Percentiles rank a stretch among this genome's conserved stretches.
phyloP scores from a whole-genome alignment of 2,329 filamentous ascomycete genomes.

The Aureobasidium sp. region DNA sequence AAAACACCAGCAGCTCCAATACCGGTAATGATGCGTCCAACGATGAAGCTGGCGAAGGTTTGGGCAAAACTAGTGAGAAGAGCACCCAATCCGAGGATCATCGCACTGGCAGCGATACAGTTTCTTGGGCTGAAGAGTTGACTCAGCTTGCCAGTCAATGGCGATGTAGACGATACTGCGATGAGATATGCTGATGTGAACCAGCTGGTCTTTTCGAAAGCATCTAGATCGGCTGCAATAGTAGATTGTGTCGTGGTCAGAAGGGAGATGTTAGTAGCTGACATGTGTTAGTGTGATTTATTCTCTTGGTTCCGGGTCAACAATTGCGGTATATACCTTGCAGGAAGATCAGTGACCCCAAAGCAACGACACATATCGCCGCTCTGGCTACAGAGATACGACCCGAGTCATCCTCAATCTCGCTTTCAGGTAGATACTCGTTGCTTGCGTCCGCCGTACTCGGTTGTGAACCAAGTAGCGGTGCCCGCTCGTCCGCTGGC shows the following conservation, averaged over 20 bases:
- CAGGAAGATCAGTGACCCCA: conserved; percentile 28
- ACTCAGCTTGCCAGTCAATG: conserved; percentile 62
- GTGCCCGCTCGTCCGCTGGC: conserved; percentile 18
- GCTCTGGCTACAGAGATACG: conserved; percentile 11
- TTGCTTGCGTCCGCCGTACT: conserved; percentile 18
- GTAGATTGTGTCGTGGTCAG: conserved; percentile 72
- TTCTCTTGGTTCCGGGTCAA: too few relatives aligned
- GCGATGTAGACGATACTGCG: conserved; percentile 50
- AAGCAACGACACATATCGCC: conserved; percentile 16
- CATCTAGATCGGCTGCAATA: conserved; percentile 66
- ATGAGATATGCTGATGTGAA: conserved; percentile 73
- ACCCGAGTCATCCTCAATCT: conserved; percentile 7
- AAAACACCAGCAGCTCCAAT: conserved; percentile 64
- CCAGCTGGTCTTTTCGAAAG: conserved; percentile 68
- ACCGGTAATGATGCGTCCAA: conserved; percentile 61
- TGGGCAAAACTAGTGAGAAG: conserved; percentile 55
- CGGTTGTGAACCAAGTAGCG: conserved; percentile 19
- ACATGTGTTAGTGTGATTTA: neutral
- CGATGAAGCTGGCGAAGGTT: conserved; percentile 55
- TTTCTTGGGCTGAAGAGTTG: conserved; percentile 63
- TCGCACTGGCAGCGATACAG: conserved; percentile 55
- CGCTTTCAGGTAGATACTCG: conserved; percentile 12
- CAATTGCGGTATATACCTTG: conserved; percentile 17
- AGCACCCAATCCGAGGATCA: conserved; percentile 53
- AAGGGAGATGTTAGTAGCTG: conserved; percentile 65